These are phyloP conservation scores for Fusarium floridanum DNA, from an alignment of 2,329 filamentous ascomycete species.

Conservation along the genomic window DNA sequence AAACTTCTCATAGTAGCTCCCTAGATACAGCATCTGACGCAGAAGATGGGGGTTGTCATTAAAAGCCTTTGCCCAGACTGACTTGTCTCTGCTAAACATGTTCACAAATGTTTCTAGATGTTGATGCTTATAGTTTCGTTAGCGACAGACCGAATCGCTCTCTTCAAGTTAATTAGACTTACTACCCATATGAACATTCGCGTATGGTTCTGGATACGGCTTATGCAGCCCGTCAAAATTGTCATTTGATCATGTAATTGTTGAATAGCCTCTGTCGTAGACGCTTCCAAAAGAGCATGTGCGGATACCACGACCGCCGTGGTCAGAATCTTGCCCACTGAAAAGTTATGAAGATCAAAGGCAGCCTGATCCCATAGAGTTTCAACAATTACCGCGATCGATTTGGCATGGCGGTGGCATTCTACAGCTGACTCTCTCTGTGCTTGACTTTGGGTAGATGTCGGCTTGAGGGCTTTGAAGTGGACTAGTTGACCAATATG, in stretches of 20 bases:
- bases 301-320: neutral
- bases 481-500: neutral
- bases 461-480: neutral
- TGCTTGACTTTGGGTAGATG: neutral
- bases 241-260: neutral
- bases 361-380: neutral
- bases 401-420: neutral
- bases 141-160: neutral
- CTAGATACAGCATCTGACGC: neutral
- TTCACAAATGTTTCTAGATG: neutral
- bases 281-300: neutral
- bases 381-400: neutral
- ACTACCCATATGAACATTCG: constrained; percentile 3
- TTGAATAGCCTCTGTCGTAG: neutral
- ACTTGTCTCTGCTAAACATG: neutral
- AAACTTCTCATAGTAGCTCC: neutral
- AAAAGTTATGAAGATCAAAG: constrained; percentile 14
- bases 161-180: neutral
- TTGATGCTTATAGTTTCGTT: neutral
- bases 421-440: neutral
- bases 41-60: neutral
- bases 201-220: neutral
- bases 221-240: neutral
- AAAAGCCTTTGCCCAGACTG: neutral
- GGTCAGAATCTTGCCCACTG: constrained; percentile 11